Percentiles rank a stretch among this genome's conserved stretches.
Conservation (phyloP, 192 early-diverging fungal species). For the Backusella tarrabulga region DNA sequence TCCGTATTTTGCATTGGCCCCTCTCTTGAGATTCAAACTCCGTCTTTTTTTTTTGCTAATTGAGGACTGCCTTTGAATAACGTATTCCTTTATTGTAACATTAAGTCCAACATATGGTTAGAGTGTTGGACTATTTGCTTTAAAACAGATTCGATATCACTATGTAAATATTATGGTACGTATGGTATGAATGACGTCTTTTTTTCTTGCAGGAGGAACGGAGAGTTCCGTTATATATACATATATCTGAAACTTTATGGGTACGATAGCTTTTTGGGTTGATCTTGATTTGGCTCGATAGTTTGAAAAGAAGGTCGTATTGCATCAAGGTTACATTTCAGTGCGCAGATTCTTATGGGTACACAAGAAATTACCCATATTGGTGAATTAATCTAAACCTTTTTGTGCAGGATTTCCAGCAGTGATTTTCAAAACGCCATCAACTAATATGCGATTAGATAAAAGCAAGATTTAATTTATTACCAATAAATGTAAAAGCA, state of each 20-base stretch:
- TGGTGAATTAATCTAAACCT: not conserved
- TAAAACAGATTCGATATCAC: not conserved
- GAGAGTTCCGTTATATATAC: not conserved
- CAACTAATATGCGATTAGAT: not conserved
- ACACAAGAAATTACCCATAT: too few species aligned
- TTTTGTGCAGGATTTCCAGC: not conserved
- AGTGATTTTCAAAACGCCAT: not conserved
- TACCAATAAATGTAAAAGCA: not conserved
- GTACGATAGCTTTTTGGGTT: not conserved
- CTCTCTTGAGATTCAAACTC: too few species aligned
- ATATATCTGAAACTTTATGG: not conserved
- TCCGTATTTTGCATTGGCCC: too few species aligned
- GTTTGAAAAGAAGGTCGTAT: not conserved
- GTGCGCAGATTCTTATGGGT: too few species aligned
- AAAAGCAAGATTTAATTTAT: not conserved
- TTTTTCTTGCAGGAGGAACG: not conserved
- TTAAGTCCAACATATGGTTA: too few species aligned
- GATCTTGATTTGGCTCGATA: too few species aligned
- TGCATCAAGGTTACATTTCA: too few species aligned
- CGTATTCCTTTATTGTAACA: too few species aligned
- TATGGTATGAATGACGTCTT: not conserved
- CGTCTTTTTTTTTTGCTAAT: too few species aligned
- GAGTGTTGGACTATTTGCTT: too few species aligned
- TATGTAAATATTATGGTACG: not conserved
- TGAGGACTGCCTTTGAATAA: too few species aligned